Conservation (phyloP, 2,329 filamentous ascomycete genomes). For the Cytospora chrysosperma region DNA sequence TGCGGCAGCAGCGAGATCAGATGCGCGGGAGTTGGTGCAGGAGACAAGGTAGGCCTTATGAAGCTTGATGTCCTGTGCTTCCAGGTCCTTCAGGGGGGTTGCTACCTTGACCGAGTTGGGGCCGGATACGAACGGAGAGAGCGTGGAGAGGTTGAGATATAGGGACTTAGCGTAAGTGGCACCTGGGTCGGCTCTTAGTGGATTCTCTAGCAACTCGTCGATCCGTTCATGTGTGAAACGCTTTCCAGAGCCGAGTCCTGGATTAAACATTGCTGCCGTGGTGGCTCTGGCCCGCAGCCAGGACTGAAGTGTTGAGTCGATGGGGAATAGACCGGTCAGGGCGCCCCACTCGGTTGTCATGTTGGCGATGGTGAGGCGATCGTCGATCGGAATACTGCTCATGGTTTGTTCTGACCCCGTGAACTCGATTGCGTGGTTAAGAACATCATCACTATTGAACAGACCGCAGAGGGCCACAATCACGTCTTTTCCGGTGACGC, state of each 20-base stretch:
- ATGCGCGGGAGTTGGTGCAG: constrained; percentile 83
- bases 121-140: constrained; percentile 81
- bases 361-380: constrained; percentile 71
- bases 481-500: constrained; percentile 90
- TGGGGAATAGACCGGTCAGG: constrained; percentile 60
- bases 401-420: constrained; percentile 77
- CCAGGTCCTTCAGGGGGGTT: constrained; percentile 73
- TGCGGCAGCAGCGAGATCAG: constrained; percentile 79
- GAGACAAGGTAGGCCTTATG: constrained; percentile 96
- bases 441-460: constrained; percentile 82
- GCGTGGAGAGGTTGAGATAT: constrained; percentile 76
- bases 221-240: constrained; percentile 72
- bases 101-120: constrained; percentile 90
- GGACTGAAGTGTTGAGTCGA: constrained; percentile 67
- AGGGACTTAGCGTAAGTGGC: constrained; percentile 82
- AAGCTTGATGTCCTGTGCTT: constrained; percentile 70
- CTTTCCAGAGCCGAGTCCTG: constrained; percentile 46
- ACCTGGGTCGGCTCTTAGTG: constrained; percentile 68
- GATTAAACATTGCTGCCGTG: constrained; percentile 59
- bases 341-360: constrained; percentile 80
- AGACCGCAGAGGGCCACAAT: constrained; percentile 86
- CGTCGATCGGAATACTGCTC: constrained; percentile 67
- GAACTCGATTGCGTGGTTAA: constrained; percentile 92
- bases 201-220: constrained; percentile 68
- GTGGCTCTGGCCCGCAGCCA: constrained; percentile 82